phyloP scores from a whole-genome alignment of 2,329 filamentous ascomycete genomes.

The Paracamarosporium sp. region DNA sequence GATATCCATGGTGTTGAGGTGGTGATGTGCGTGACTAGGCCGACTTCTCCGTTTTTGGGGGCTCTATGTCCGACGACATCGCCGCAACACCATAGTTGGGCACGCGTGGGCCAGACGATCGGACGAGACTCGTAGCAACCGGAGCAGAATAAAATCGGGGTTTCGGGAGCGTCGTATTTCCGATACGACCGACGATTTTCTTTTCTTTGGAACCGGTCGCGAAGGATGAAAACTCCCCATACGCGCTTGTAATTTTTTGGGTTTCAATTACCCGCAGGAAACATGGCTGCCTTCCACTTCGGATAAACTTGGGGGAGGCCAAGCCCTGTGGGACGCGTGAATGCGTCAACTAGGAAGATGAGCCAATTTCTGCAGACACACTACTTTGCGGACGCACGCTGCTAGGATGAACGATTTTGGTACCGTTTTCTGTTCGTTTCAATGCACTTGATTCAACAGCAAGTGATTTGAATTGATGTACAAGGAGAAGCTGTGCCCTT shows the following conservation, averaged over 20 bases:
- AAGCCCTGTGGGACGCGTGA: too few relatives aligned
- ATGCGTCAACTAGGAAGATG: neutral
- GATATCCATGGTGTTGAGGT: neutral
- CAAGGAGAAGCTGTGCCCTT: neutral
- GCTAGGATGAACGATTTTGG: neutral
- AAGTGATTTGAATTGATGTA: neutral
- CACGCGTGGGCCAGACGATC: neutral
- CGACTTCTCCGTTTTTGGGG: slow-evolving; percentile 4
- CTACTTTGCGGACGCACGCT: neutral
- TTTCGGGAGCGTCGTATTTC: neutral
- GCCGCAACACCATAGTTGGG: neutral
- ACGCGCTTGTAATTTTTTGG: neutral
- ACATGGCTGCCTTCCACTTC: too few relatives aligned
- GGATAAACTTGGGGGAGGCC: too few relatives aligned
- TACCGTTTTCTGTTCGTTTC: neutral
- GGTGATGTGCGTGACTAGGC: neutral
- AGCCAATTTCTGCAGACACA: neutral
- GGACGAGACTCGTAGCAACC: too few relatives aligned
- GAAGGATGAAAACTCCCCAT: neutral
- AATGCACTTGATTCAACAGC: neutral
- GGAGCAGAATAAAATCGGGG: neutral
- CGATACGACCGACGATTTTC: neutral
- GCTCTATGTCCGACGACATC: neutral
- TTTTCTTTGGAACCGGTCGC: neutral
- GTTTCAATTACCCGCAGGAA: neutral